A percentile compares a stretch with the other conserved stretches of the same genome.
phyloP scores from a whole-genome alignment of 805 yeast species.

The Metschnikowia kofuensis region DNA sequence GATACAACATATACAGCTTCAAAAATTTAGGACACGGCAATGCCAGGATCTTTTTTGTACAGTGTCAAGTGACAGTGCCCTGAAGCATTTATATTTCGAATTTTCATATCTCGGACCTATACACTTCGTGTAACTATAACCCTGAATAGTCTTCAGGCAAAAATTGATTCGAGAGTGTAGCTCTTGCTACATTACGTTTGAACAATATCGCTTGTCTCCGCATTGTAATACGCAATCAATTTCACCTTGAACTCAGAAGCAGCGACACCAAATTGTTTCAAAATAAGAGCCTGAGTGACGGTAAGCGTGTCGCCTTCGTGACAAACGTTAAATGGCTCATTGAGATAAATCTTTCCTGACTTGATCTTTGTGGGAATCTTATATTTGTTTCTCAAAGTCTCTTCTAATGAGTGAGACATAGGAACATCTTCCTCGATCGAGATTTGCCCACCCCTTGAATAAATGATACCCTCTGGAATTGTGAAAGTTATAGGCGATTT shows the following conservation, averaged over 20 bases:
- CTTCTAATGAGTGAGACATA: conserved; percentile 93
- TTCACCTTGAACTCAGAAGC: conserved; percentile 86
- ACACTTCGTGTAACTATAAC: background rate
- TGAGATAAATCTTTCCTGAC: conserved; percentile 79
- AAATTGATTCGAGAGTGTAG: background rate
- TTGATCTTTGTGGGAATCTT: conserved; percentile 90
- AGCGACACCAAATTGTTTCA: conserved; percentile 95
- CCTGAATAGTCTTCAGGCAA: background rate
- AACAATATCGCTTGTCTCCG: conserved; percentile 41
- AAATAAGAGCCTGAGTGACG: conserved; percentile 84
- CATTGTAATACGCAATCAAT: conserved; percentile 74
- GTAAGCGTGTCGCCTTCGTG: conserved; percentile 75
- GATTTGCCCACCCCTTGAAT: conserved; percentile 93
- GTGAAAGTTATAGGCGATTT: conserved; percentile 78
- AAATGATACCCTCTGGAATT: conserved; percentile 86
- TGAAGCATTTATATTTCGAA: background rate
- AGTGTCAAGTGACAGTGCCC: conserved; percentile 37
- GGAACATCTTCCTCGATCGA: conserved; percentile 92
- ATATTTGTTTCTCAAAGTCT: conserved; percentile 81
- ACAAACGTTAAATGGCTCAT: conserved; percentile 78
- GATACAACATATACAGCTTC: conserved; percentile 69
- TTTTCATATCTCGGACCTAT: background rate
- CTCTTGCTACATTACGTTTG: background rate
- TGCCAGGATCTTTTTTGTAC: conserved; percentile 74
- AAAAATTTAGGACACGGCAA: conserved; percentile 55